Evolutionary conservation across 2,329 filamentous ascomycete genomes (phyloP), one percentile per base, ranked within the genome.

Genomic region (Arthroderma uncinatum): DNA sequence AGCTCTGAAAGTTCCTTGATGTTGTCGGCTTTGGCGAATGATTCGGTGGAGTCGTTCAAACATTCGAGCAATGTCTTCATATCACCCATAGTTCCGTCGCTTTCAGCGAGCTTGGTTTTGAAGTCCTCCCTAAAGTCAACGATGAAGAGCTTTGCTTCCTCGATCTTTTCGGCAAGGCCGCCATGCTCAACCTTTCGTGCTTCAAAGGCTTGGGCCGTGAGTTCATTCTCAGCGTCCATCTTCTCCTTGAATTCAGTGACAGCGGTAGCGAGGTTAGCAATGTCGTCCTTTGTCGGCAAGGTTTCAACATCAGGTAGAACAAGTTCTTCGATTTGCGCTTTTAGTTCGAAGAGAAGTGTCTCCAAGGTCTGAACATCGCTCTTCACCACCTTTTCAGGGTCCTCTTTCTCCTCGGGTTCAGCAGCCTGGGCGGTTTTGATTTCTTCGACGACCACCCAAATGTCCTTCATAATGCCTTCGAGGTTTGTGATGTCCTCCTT

Each of bases 131-230:
- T 88, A 64, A 96, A 82, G 55, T 89, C 87, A 57, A 87, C 83
- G 0, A 97, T 76, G 65, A 89, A 82, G 0, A 75, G 73, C 74
- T 89, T 92, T 66, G 95, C 83, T 64, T 90, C 89, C 1, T 81
- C 80, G 14, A 97, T 85, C 57, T 85, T 85, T 59, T 92, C 85
- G 12, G 86, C 80, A 23, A 95, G 82, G 12, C 83, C 84, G 21
- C 85, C 84, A 56, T 89, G 89, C 69, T 96, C 92, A 47, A 85
- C 81, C 66, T 92, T 89, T 25, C 89, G 86, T 59, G 92, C 86
- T 55, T 93, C 89, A 48, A 93, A 85, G 0, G 86, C 85, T 71
- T 89, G 89, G 1, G 83, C 83, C 14, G 85, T 89, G 23, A 87
- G 76, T 44, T 88, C 85, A 50, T 86, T 83, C 57, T 91, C 84